phyloP scores from a whole-genome alignment of 345 rosid species.

The Salix purpurea region DNA sequence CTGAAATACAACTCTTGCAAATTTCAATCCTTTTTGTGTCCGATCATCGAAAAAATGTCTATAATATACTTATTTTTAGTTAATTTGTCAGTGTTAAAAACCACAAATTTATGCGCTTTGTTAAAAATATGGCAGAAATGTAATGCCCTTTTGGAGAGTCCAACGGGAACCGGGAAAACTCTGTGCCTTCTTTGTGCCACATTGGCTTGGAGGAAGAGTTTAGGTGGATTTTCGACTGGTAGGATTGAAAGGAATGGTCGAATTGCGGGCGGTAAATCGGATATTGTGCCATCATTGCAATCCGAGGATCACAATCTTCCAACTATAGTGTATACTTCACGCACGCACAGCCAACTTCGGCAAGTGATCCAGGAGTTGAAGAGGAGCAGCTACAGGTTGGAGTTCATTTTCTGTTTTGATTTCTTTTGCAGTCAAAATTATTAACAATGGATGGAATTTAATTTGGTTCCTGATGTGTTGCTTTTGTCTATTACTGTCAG shows the following conservation, averaged over 20 bases:
- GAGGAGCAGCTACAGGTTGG: conserved; percentile 84
- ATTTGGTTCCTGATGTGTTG: background rate
- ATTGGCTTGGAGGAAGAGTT: conserved; percentile 94
- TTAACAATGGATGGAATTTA: background rate
- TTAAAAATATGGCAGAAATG: conserved; percentile 45
- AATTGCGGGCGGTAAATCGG: conserved; percentile 25
- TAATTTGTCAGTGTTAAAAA: background rate
- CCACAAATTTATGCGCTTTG: background rate
- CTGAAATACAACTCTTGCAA: background rate
- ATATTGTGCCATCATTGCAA: conserved; percentile 21
- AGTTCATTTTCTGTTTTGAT: conserved; percentile 6
- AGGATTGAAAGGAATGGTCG: conserved; percentile 34
- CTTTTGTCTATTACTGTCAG: background rate
- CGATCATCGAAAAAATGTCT: background rate
- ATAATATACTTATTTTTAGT: too few species aligned
- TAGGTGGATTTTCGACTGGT: conserved; percentile 67
- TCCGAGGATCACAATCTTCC: conserved; percentile 43
- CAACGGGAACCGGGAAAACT: conserved; percentile 97
- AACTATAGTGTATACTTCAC: conserved; percentile 76
- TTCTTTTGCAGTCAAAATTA: conserved; percentile 3
- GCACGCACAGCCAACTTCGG: conserved; percentile 94
- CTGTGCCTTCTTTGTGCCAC: conserved; percentile 93
- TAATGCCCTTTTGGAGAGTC: conserved; percentile 94
- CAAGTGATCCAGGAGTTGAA: conserved; percentile 87
- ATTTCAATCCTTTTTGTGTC: background rate